Conservation (phyloP, 2,329 filamentous ascomycete species). For the Fusarium sp. region DNA sequence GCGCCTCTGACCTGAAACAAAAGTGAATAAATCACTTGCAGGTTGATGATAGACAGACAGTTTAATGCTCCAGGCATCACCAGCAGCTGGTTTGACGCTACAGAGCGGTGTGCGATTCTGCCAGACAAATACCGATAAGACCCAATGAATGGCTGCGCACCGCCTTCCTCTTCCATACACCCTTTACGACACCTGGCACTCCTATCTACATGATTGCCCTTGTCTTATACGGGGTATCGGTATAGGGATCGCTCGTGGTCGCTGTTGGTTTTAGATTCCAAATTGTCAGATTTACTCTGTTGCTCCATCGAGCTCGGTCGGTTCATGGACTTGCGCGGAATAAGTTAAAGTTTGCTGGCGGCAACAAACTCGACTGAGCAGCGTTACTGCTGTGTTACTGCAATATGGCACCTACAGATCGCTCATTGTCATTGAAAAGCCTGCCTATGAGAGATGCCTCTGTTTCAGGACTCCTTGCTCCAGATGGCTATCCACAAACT, state of each 20-base stretch:
- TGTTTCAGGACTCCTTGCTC: slow-evolving; percentile 68
- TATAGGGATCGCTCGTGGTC: neutral
- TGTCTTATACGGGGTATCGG: neutral
- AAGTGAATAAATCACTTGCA: neutral
- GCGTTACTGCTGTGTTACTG: neutral
- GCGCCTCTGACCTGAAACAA: neutral
- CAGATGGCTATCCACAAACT: slow-evolving; percentile 87
- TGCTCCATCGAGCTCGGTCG: neutral
- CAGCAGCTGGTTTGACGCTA: slow-evolving; percentile 38
- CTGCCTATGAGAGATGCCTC: slow-evolving; percentile 38
- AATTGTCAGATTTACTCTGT: neutral
- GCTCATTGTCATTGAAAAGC: slow-evolving; percentile 27
- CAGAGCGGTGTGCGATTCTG: slow-evolving; percentile 40
- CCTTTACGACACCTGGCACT: slow-evolving; percentile 40
- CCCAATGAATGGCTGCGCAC: slow-evolving; percentile 17
- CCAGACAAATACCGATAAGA: slow-evolving; percentile 37
- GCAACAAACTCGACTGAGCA: neutral
- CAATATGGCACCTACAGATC: slow-evolving; percentile 32
- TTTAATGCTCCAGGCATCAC: slow-evolving; percentile 37
- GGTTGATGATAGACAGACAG: slow-evolving; percentile 1
- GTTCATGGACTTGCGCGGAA: slow-evolving; percentile 1
- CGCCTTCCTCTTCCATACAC: slow-evolving; percentile 35
- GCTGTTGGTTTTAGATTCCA: neutral
- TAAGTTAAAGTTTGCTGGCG: slow-evolving; percentile 1
- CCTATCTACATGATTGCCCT: neutral